phyloP scores from a whole-genome alignment of 2,329 filamentous ascomycete species.

The Colletotrichum acutatum region DNA sequence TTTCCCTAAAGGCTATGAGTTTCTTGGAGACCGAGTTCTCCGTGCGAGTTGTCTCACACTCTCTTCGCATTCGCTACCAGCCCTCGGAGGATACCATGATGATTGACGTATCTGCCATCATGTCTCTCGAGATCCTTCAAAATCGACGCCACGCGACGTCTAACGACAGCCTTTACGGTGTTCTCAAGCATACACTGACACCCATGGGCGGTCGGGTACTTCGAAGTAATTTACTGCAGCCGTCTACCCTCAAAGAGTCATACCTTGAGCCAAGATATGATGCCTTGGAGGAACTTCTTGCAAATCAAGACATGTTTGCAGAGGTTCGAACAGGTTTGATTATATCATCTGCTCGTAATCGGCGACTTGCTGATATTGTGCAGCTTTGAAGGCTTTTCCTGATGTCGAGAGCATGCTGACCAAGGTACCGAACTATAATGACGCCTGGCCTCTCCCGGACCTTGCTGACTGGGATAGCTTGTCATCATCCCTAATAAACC shows the following conservation, averaged over 20 bases:
- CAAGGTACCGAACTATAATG: slow-evolving; percentile 58
- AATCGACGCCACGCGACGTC: slow-evolving; percentile 84
- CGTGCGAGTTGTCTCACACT: slow-evolving; percentile 79
- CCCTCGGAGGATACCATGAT: slow-evolving; percentile 94
- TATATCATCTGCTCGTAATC: no score
- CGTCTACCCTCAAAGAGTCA: slow-evolving; percentile 74
- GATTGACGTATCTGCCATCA: slow-evolving; percentile 90
- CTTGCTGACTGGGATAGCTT: slow-evolving; percentile 60
- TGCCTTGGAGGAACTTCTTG: slow-evolving; percentile 83
- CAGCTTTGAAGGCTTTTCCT: slow-evolving; percentile 78
- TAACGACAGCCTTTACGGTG: slow-evolving; percentile 82
- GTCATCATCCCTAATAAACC: slow-evolving; percentile 78
- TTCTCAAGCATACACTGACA: slow-evolving; percentile 86
- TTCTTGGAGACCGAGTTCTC: slow-evolving; percentile 79
- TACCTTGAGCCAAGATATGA: slow-evolving; percentile 81
- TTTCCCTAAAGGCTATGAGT: slow-evolving; percentile 72
- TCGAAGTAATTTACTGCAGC: slow-evolving; percentile 88
- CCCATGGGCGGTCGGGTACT: slow-evolving; percentile 90
- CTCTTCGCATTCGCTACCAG: slow-evolving; percentile 86
- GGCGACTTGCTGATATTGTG: slow-evolving; percentile 32
- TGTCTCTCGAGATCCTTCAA: slow-evolving; percentile 89
- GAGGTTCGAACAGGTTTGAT: slow-evolving; percentile 74
- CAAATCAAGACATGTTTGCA: slow-evolving; percentile 87
- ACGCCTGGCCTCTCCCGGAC: neutral
- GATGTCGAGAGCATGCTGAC: slow-evolving; percentile 86